Evolutionary conservation across 352 stramenopile species (phyloP).

Genomic region (Phytophthora ohioensis): DNA sequence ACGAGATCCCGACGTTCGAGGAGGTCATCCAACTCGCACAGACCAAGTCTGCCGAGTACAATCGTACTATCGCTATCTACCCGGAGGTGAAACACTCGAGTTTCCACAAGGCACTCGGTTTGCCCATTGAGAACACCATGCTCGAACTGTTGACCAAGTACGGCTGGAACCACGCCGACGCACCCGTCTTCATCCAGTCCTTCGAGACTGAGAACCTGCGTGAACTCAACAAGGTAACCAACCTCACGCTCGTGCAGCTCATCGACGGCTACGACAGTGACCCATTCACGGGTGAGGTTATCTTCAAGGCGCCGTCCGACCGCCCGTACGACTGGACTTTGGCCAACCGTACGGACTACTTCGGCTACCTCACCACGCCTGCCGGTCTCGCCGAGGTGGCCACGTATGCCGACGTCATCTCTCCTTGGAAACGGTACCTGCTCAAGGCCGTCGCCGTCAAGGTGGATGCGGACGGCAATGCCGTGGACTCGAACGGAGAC

Average conservation of each 20-base stretch:
- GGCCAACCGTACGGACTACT: conserved; percentile 60
- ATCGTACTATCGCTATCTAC: conserved; percentile 85
- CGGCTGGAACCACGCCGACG: conserved; percentile 73
- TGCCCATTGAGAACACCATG: conserved; percentile 84
- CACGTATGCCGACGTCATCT: conserved; percentile 77
- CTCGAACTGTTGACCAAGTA: conserved; percentile 72
- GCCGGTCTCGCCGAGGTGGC: conserved; percentile 66
- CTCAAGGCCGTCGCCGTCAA: conserved; percentile 59
- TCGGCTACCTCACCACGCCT: conserved; percentile 62
- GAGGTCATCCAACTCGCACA: conserved; percentile 89
- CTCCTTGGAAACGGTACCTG: conserved; percentile 87
- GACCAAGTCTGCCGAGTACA: conserved; percentile 64
- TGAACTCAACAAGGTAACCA: conserved; percentile 68
- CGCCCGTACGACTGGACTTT: conserved; percentile 77
- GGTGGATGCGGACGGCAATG: conserved; percentile 48
- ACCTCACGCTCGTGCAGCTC: conserved; percentile 85
- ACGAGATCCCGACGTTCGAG: conserved; percentile 89
- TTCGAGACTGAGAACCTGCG: conserved; percentile 83
- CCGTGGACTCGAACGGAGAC: conserved; percentile 74
- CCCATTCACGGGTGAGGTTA: conserved; percentile 60
- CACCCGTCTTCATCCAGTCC: conserved; percentile 77
- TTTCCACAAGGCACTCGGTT: conserved; percentile 70
- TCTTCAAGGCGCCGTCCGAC: conserved; percentile 50
- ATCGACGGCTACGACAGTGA: conserved; percentile 70
- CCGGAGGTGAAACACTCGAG: conserved; percentile 90